Evolutionary conservation across 495 filamentous ascomycete species (phyloP), one percentile per base, ranked within the genome.

Genomic region (Tetracladium setigerum): DNA sequence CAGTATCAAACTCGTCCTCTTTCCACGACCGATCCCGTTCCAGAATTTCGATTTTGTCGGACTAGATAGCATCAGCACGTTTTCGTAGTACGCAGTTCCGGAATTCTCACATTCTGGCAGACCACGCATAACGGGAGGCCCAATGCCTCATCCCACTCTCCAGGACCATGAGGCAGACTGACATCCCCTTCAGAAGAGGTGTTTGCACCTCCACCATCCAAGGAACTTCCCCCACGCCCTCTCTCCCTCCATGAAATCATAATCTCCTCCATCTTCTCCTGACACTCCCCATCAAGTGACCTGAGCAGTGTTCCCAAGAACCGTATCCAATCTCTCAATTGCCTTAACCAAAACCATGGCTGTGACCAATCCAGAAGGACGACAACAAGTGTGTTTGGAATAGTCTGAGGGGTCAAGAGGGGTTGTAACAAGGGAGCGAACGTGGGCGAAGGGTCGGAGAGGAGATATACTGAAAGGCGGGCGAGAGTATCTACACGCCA

Each of bases 71-170:
- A 36, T 56, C 37, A 56, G 40, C 31, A 16, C 33, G 27, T 24
- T 19, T 8, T 24, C 4, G 15, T 7, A 35, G 6, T 38, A 1
- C 9, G 27, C n/a, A 52, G 5, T 1, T 31, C 11, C 9, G 7
- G 13, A 7, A 17, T 11, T 67, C 82, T 58, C 70, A 94, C 87
- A 68, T 90, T 90, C 57, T 96, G 90, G 58, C 89, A 95, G 30
- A 96, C 87, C 30, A 95, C 84, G 65, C 88, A 95, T 47, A 96
- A 70, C 0, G 91, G 91, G 36, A 97, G 66, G 5, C 91, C 91
- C 11, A 97, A 69, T 2, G 79, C 86, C 60, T 95, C 89, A 55
- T 95, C 89, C 86, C 89, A 96, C 68, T 97, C 91, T 22, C 91
- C 91, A 7, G 85, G 86, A 8, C 91, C 90, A 24, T 94, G 57